Evolutionary conservation across 768 basidiomycete species (phyloP), one percentile per base, ranked within the genome.

Genomic region (Tylopilus intermedius): DNA sequence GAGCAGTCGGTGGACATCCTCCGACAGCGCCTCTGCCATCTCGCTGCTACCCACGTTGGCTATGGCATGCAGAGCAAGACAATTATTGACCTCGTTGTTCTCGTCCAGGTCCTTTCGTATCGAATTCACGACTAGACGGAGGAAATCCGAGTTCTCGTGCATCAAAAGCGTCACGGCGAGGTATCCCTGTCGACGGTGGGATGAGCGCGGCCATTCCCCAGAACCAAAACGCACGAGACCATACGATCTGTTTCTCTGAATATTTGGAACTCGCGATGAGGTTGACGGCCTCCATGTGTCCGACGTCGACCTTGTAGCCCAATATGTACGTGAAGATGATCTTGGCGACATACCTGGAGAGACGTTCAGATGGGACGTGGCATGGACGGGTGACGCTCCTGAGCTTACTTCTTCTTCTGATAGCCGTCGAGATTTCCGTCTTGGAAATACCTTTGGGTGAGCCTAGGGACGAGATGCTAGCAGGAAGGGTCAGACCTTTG

Each of bases 221-320:
- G 26, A 45, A 35, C 2, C 2, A 24, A 29, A 38, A 39, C 24
- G 13, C 21, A 41, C n/a, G 40, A 51, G 49, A 26, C 70, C 90
- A 59, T 67, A 96, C 95, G 57, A 99, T 98, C 70, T 99, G 96
- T 72, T 99, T 99, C 75, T 99, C 96, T 64, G 88, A 93, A 67
- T 99, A 99, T 63, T 97, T 98, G 30, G 81, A 71, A 63, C 90
- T 93, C 26, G 94, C 90, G 59, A 99, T 97, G 58, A 99, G 79
- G 69, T 99, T 98, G 59, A 98, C 93, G 24, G 96, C 95, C 66
- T 98, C 94, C 94, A 98, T 96, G 70, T 98, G 96, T 14, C 96
- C 96, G 21, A 98, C 83, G 67, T 99, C 96, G 61, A 98, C 94
- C 72, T 96, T 95, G 76, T 99, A 99, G 40, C 96, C 96, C 54